Evolutionary conservation across 179 eudicot species (phyloP).

Genomic region (Heliamphora pulchella): DNA sequence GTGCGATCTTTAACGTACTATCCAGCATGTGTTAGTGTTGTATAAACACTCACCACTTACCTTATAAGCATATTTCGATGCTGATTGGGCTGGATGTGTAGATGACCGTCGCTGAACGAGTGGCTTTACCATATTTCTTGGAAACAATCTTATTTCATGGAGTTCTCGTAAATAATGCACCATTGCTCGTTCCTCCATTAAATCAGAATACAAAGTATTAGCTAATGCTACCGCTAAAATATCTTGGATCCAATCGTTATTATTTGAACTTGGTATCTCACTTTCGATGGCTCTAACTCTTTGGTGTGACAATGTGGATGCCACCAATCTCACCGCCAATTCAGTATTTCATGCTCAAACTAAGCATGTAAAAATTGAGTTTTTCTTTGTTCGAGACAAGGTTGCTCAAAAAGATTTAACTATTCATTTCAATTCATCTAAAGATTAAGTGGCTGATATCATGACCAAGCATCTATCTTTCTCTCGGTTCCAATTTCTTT

Average conservation of each 20-base stretch:
- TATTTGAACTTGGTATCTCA: background rate
- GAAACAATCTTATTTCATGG: background rate
- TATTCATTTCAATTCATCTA: background rate
- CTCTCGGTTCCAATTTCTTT: no score
- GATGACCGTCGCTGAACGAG: background rate
- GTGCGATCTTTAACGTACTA: no score
- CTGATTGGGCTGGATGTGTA: background rate
- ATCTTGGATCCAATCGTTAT: no score
- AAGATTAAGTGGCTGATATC: background rate
- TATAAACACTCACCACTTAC: no score
- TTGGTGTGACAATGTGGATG: background rate
- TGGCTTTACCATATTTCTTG: slow-evolving; percentile 5
- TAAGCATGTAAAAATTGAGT: background rate
- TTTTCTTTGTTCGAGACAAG: no score
- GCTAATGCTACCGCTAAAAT: background rate
- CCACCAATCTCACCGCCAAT: background rate
- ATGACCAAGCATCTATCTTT: no score
- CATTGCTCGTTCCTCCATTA: no score
- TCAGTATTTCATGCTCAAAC: background rate
- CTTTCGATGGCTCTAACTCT: background rate
- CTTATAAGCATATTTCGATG: background rate
- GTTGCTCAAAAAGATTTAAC: background rate
- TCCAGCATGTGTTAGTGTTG: no score
- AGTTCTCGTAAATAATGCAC: no score
- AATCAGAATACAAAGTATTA: background rate